Evolutionary conservation across 352 stramenopile species (phyloP).

Genomic region (Pythium phragmitis): DNA sequence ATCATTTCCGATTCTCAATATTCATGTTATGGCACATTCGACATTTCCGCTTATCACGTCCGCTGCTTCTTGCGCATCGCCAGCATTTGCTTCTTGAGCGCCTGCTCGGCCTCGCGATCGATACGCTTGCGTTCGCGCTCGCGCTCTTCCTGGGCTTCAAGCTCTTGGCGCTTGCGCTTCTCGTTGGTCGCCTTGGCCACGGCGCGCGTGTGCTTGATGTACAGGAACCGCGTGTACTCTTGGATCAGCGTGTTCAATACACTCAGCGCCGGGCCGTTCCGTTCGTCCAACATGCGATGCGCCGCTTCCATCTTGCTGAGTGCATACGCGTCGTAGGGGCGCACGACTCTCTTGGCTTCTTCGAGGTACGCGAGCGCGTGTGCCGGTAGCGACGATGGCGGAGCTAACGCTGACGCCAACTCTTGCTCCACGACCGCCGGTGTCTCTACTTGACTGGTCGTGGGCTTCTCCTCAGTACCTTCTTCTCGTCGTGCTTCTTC

Average conservation of each 20-base stretch:
- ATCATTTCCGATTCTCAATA: neutral
- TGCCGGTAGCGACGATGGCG: conserved; percentile 3
- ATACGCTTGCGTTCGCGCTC: conserved; percentile 69
- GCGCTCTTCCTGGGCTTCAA: conserved; percentile 53
- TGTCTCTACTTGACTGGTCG: neutral
- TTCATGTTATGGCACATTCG: too few relatives aligned
- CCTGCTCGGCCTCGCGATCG: conserved; percentile 59
- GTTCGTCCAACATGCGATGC: conserved; percentile 50
- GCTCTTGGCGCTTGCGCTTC: conserved; percentile 67
- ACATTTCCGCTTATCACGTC: conserved; percentile 2
- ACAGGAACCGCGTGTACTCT: conserved; percentile 85
- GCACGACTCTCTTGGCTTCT: conserved; percentile 60
- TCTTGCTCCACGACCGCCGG: neutral
- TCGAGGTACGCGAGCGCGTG: conserved; percentile 41
- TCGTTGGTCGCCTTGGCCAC: conserved; percentile 68
- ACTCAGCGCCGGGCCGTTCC: conserved; percentile 59
- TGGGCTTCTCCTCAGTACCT: neutral
- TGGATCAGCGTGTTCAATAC: conserved; percentile 70
- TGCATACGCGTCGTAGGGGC: conserved; percentile 72
- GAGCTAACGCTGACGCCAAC: neutral
- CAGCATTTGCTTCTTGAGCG: conserved; percentile 79
- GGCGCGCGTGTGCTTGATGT: conserved; percentile 78
- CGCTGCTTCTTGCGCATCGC: conserved; percentile 79
- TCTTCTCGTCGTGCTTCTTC: neutral
- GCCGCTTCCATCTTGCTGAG: conserved; percentile 62